Percentiles rank a stretch among this genome's conserved stretches.
Conservation (phyloP, 495 filamentous ascomycete genomes). For the Choiromyces venosus region DNA sequence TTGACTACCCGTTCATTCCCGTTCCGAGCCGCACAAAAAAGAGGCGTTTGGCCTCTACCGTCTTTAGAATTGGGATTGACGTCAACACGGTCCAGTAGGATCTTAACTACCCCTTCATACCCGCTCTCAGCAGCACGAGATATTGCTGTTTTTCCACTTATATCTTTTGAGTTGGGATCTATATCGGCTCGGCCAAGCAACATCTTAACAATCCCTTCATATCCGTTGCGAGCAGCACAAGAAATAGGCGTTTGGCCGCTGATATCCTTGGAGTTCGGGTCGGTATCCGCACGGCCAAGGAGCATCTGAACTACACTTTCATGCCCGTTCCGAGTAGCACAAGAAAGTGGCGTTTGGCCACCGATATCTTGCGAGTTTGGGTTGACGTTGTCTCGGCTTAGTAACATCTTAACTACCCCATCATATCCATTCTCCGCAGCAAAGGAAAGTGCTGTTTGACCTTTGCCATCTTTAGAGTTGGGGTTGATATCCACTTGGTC, state of each 20-base stretch:
- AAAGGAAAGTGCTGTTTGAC: neutral
- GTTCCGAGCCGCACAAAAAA: constrained; percentile 22
- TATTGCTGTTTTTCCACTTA: constrained; percentile 9
- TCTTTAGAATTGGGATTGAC: constrained; percentile 22
- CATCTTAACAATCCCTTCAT: constrained; percentile 30
- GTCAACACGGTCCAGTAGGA: constrained; percentile 7
- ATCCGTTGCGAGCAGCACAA: constrained; percentile 24
- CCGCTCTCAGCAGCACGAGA: constrained; percentile 21
- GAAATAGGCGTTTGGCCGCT: constrained; percentile 37
- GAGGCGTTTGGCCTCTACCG: constrained; percentile 19
- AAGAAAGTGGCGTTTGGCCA: constrained; percentile 43
- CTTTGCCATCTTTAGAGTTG: constrained; percentile 28
- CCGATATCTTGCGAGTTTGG: constrained; percentile 6
- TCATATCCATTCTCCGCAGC: constrained; percentile 31
- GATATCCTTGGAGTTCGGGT: constrained; percentile 25
- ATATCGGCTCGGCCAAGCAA: constrained; percentile 24
- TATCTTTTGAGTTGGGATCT: constrained; percentile 14
- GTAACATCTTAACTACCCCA: constrained; percentile 31
- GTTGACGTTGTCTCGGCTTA: constrained; percentile 42
- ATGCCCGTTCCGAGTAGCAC: constrained; percentile 44
- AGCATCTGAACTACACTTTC: constrained; percentile 37
- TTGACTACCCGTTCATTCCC: constrained; percentile 32
- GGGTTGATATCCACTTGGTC: constrained; percentile 14
- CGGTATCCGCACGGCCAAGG: constrained; percentile 17
- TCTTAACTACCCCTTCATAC: constrained; percentile 23